Evolutionary conservation across 441 rosid species (phyloP).

Genomic region (Jatropha podagrica): DNA sequence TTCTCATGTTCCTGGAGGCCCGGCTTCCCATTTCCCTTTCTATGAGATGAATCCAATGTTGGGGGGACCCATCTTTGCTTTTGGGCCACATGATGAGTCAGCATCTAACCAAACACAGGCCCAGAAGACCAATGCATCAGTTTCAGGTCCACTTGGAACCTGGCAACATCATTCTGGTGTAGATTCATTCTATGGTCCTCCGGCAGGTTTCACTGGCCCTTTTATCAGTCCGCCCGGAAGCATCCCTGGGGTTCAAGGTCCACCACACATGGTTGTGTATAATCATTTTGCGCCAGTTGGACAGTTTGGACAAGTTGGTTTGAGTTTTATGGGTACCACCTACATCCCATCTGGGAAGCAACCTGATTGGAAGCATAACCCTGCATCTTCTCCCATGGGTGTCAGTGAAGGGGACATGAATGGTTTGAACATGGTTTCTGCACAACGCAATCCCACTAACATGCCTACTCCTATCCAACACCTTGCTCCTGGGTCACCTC

Average conservation of each 20-base stretch:
- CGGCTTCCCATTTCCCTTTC: conserved; percentile 81
- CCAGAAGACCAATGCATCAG: conserved; percentile 66
- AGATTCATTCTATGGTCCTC: conserved; percentile 91
- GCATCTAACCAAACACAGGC: conserved; percentile 62
- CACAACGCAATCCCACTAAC: conserved; percentile 57
- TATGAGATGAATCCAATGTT: conserved; percentile 92
- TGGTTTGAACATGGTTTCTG: conserved; percentile 52
- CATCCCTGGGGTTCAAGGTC: conserved; percentile 88
- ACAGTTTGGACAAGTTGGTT: conserved; percentile 91
- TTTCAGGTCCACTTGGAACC: conserved; percentile 63
- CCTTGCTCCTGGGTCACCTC: conserved; percentile 76
- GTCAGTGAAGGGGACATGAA: conserved; percentile 67
- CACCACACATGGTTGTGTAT: conserved; percentile 94
- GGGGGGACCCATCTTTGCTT: conserved; percentile 84
- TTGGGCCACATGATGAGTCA: conserved; percentile 86
- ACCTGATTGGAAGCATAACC: conserved; percentile 94
- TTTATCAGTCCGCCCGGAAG: conserved; percentile 85
- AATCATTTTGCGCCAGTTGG: conserved; percentile 99
- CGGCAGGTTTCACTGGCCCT: conserved; percentile 85
- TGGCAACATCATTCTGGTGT: conserved; percentile 92
- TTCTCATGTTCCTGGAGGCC: conserved; percentile 82
- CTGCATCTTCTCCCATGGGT: conserved; percentile 56
- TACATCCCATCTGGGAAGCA: conserved; percentile 94
- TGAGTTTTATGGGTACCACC: conserved; percentile 98
- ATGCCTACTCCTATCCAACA: conserved; percentile 73